These are phyloP conservation scores for Linnemannia elongata DNA, from an alignment of 192 early-diverging fungal species.

Conservation along the genomic window DNA sequence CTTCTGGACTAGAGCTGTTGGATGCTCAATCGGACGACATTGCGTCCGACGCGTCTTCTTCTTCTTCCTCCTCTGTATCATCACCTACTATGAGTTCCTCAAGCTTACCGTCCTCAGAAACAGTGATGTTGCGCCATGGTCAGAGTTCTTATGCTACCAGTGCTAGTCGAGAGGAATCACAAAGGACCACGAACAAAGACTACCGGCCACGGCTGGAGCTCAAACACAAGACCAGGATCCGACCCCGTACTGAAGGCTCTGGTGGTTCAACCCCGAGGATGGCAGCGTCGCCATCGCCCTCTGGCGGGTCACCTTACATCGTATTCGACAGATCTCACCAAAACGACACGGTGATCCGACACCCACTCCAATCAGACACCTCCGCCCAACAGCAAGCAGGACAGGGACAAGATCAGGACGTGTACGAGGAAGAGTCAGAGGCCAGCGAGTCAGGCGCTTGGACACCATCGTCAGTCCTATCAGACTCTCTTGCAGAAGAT, in stretches of 20 bases:
- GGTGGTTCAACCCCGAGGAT: neutral
- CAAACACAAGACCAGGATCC: neutral
- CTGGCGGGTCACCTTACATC: neutral
- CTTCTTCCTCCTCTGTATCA: neutral
- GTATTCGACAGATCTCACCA: neutral
- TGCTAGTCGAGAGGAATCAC: neutral
- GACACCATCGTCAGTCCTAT: neutral
- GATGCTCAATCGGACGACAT: neutral
- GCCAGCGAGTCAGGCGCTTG: neutral
- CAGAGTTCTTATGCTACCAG: neutral
- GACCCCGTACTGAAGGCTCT: neutral
- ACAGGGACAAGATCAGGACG: neutral
- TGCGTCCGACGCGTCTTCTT: neutral
- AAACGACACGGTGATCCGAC: neutral
- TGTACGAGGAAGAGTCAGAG: neutral
- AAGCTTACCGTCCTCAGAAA: neutral
- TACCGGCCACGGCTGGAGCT: neutral
- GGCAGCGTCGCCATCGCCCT: neutral
- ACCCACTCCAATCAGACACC: neutral
- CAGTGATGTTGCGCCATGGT: neutral
- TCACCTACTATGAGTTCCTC: neutral
- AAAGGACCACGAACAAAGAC: neutral
- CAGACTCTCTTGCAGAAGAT: constrained; percentile 15
- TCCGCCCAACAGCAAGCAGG: neutral
- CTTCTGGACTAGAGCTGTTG: constrained; percentile 18